Conservation (phyloP, 108 stramenopile species). For the Cyclotella atomus region DNA sequence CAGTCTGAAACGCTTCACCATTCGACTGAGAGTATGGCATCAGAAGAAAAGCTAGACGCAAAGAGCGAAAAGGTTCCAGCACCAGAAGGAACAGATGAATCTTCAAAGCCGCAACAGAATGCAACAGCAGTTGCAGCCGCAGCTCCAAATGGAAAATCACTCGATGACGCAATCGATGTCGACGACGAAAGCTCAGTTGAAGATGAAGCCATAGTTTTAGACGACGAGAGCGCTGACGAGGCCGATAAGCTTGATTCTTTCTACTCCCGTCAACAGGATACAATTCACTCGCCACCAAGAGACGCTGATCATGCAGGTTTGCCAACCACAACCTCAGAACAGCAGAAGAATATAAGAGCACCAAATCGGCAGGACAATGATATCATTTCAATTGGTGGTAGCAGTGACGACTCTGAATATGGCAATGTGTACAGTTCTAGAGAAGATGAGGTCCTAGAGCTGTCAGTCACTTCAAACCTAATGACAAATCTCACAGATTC, state of each 20-base stretch:
- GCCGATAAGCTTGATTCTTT: constrained; percentile 46
- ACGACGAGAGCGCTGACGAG: constrained; percentile 42
- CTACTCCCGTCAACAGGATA: constrained; percentile 19
- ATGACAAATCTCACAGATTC: not conserved
- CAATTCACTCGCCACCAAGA: not conserved
- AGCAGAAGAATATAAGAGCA: too few relatives aligned
- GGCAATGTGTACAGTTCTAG: not conserved
- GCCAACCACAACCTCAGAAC: too few relatives aligned
- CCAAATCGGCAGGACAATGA: not conserved
- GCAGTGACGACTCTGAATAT: not conserved
- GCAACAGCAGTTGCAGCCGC: not conserved
- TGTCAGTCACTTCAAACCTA: constrained; percentile 27
- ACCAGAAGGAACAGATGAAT: too few relatives aligned
- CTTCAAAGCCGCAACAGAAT: not conserved
- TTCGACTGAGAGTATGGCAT: too few relatives aligned
- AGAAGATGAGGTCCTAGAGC: constrained; percentile 18
- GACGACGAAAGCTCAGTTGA: constrained; percentile 9
- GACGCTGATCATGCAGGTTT: not conserved
- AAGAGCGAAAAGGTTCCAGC: too few relatives aligned
- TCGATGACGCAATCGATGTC: constrained; percentile 13
- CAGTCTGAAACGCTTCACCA: too few relatives aligned
- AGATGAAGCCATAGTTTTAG: constrained; percentile 16
- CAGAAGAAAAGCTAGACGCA: too few relatives aligned
- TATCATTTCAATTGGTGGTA: not conserved
- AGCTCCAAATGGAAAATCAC: constrained; percentile 3